Evolutionary conservation across 2,329 filamentous ascomycete genomes (phyloP).

Genomic region (Pleurostoma richardsiae): DNA sequence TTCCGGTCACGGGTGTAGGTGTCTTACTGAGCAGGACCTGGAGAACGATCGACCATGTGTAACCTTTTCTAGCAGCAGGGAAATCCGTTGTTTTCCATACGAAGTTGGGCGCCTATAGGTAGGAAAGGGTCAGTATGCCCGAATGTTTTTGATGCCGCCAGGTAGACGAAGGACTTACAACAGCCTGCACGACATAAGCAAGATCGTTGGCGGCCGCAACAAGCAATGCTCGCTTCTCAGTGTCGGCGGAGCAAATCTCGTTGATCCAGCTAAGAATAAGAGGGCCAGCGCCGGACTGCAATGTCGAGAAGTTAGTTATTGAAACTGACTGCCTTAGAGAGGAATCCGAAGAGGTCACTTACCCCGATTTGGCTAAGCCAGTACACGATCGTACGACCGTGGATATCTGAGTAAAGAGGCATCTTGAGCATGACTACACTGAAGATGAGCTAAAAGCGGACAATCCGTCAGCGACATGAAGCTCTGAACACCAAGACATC

Average conservation of each 20-base stretch:
- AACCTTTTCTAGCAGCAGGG: slow-evolving; percentile 28
- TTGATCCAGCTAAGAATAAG: slow-evolving; percentile 30
- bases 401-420: slow-evolving; percentile 27
- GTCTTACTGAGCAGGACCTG: slow-evolving; percentile 25
- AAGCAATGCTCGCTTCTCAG: slow-evolving; percentile 22
- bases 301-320: slow-evolving; percentile 9
- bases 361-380: slow-evolving; percentile 30
- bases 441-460: slow-evolving; percentile 20
- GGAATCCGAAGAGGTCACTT: slow-evolving; percentile 6
- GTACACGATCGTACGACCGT: slow-evolving; percentile 27
- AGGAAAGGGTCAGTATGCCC: too few species aligned
- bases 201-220: slow-evolving; percentile 24
- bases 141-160: neutral
- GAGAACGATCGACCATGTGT: slow-evolving; percentile 26
- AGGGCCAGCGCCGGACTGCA: slow-evolving; percentile 28
- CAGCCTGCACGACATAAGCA: slow-evolving; percentile 24
- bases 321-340: too few species aligned
- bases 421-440: slow-evolving; percentile 23
- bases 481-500: neutral
- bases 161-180: slow-evolving; percentile 15
- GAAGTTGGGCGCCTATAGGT: slow-evolving; percentile 27
- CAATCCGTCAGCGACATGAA: neutral
- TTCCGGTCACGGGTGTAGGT: neutral
- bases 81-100: slow-evolving; percentile 35
- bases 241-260: slow-evolving; percentile 22